Conservation (phyloP, 768 basidiomycete species). For the Boletus tomentosulus region DNA sequence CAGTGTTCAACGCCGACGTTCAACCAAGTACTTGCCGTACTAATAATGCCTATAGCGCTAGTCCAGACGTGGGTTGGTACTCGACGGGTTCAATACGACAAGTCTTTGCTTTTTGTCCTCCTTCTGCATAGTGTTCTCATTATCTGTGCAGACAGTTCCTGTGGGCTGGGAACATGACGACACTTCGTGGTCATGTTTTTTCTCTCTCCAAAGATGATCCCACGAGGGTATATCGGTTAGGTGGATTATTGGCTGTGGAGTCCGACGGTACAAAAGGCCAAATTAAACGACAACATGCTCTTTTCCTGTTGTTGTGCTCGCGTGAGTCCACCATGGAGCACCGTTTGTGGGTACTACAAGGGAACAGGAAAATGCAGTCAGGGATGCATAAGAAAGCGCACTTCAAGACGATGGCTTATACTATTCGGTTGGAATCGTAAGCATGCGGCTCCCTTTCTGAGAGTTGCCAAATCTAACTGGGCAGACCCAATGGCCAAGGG, state of each 20-base stretch:
- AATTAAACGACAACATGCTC: constrained; percentile 91
- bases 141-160: constrained; percentile 48
- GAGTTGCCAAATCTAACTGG: background rate
- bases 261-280: constrained; percentile 83
- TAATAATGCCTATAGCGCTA: constrained; percentile 69
- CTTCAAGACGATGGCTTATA: constrained; percentile 81
- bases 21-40: too few relatives aligned
- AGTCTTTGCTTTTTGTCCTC: constrained; percentile 10
- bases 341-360: constrained; percentile 86
- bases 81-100: constrained; percentile 63
- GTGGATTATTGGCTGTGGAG: constrained; percentile 69
- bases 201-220: constrained; percentile 72
- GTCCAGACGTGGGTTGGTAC: constrained; percentile 64
- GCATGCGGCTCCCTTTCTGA: constrained; percentile 20
- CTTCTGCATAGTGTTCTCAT: background rate
- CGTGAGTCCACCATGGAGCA: constrained; percentile 90
- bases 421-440: constrained; percentile 79
- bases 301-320: constrained; percentile 96
- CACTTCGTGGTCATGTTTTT: constrained; percentile 88
- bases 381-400: constrained; percentile 70
- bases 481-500: constrained; percentile 94
- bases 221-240: constrained; percentile 87
- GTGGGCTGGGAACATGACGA: constrained; percentile 88
- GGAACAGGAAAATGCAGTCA: constrained; percentile 75
- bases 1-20: too few relatives aligned